These are phyloP conservation scores for Scenedesmus sp. DNA, from an alignment of 163 green algal species.

Conservation along the genomic window DNA sequence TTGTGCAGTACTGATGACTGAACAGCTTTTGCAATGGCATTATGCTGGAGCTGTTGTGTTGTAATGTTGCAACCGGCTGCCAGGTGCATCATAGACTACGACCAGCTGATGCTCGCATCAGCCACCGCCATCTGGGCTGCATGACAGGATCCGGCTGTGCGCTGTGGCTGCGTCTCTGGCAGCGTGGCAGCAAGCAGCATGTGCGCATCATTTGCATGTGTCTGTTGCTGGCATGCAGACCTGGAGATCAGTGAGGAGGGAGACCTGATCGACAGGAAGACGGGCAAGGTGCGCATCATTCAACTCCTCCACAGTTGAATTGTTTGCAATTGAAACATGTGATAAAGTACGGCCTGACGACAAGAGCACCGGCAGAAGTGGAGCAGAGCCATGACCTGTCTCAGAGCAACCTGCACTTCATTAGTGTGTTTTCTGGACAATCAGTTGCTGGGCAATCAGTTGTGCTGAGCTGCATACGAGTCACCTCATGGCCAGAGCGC, in stretches of 20 bases:
- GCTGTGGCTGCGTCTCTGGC: background rate
- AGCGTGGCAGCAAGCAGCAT: background rate
- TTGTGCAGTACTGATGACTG: background rate
- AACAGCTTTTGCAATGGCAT: background rate
- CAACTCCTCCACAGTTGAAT: no score
- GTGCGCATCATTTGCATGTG: background rate
- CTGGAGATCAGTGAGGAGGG: constrained; percentile 69
- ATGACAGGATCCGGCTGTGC: background rate
- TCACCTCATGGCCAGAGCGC: background rate
- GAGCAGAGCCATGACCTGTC: no score
- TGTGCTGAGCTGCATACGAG: background rate
- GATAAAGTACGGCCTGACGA: no score
- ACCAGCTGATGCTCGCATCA: background rate
- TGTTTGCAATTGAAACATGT: no score
- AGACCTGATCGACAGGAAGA: constrained; percentile 73
- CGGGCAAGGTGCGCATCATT: constrained; percentile 62
- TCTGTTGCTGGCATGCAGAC: background rate
- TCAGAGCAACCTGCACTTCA: no score
- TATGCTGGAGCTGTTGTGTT: background rate
- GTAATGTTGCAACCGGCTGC: background rate
- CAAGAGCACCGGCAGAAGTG: no score
- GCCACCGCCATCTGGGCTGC: background rate
- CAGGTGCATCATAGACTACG: background rate
- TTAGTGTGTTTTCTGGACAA: no score
- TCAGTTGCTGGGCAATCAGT: no score